Conservation (phyloP, 108 stramenopile species). For the Fistulifera solaris region DNA sequence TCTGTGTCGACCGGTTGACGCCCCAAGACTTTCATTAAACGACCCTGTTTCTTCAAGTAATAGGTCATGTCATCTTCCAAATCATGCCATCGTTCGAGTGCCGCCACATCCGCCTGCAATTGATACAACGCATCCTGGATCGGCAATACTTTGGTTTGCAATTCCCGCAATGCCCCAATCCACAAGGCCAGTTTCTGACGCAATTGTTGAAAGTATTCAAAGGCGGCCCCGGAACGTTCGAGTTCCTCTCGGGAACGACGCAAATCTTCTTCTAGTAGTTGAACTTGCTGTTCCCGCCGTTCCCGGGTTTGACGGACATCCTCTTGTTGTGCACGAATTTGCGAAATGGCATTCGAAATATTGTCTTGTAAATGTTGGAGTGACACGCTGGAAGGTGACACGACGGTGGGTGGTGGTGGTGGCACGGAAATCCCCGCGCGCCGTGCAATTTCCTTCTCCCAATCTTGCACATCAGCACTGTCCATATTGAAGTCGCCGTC, state of each 20-base stretch:
- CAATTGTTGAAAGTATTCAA: constrained; percentile 61
- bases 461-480: constrained; percentile 21
- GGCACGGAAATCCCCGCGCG: constrained; percentile 46
- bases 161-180: constrained; percentile 65
- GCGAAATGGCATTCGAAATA: constrained; percentile 23
- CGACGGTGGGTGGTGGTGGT: constrained; percentile 4
- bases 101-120: constrained; percentile 28
- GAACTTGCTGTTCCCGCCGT: constrained; percentile 20
- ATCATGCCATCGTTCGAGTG: constrained; percentile 24
- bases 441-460: constrained; percentile 56
- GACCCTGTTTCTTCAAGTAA: constrained; percentile 27
- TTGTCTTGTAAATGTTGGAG: constrained; percentile 19
- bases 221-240: constrained; percentile 34
- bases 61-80: constrained; percentile 52
- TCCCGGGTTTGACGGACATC: constrained; percentile 25
- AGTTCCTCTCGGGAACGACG: constrained; percentile 13
- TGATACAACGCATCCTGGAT: constrained; percentile 30
- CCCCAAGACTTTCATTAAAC: constrained; percentile 33
- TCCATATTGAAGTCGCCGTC: neutral
- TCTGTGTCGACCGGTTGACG: constrained; percentile 15
- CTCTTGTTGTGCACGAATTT: constrained; percentile 30
- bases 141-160: constrained; percentile 35
- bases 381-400: constrained; percentile 13
- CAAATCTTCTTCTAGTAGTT: constrained; percentile 15
- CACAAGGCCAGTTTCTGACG: constrained; percentile 48